Evolutionary conservation across 2,329 filamentous ascomycete species (phyloP).

Genomic region (Cercospora janseana): DNA sequence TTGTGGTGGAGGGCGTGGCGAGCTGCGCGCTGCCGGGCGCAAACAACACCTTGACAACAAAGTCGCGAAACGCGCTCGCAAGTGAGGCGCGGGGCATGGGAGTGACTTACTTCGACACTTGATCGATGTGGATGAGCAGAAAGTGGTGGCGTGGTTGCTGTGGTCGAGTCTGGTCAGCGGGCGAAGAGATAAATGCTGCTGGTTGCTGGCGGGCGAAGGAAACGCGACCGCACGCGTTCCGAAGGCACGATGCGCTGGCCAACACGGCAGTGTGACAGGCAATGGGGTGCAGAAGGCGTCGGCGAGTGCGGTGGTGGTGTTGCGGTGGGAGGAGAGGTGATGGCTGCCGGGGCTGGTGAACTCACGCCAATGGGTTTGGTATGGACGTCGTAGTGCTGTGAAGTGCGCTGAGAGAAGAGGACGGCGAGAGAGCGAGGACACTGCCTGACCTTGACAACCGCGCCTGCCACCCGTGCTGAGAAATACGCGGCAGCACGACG

Average conservation of each 20-base stretch:
- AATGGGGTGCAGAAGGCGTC: constrained; percentile 14
- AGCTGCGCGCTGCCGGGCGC: constrained; percentile 26
- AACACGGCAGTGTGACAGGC: constrained; percentile 11
- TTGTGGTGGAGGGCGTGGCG: constrained; percentile 11
- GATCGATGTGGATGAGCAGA: constrained; percentile 12
- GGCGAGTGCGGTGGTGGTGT: neutral
- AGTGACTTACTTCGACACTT: constrained; percentile 23
- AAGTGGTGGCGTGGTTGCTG: constrained; percentile 12
- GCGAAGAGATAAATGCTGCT: constrained; percentile 16
- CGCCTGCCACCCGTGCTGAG: neutral
- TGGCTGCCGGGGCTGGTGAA: constrained; percentile 5
- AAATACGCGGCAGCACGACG: neutral
- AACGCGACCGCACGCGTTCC: constrained; percentile 8
- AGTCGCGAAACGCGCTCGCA: constrained; percentile 18
- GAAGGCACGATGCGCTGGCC: constrained; percentile 15
- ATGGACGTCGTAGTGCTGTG: constrained; percentile 1
- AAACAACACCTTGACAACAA: constrained; percentile 25
- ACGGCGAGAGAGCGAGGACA: constrained; percentile 6
- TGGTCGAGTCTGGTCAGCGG: constrained; percentile 8
- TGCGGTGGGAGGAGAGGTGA: constrained; percentile 1
- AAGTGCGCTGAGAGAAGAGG: constrained; percentile 7
- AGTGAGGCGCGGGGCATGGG: constrained; percentile 9
- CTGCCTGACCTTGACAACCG: too few relatives aligned
- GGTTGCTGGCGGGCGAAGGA: constrained; percentile 13
- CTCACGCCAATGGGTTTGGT: constrained; percentile 2